Conservation (phyloP, 2,329 filamentous ascomycete species). For the Colletotrichum scovillei region DNA sequence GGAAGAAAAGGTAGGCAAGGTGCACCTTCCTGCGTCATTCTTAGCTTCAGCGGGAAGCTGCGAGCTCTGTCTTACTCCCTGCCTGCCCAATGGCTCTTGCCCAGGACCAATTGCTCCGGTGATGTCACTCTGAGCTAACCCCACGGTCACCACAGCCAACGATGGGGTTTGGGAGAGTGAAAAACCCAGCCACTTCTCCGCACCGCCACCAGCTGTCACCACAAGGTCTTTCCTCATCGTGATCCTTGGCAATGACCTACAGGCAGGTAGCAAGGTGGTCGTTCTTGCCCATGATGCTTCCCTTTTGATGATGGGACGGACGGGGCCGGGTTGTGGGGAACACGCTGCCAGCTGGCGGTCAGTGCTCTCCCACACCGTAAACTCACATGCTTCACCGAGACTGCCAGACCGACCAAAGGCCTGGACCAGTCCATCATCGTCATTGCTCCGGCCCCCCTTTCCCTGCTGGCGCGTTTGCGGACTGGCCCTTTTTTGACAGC, state of each 20-base stretch:
- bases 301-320: slow-evolving; percentile 12
- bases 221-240: neutral
- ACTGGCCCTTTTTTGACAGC: neutral
- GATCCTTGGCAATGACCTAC: slow-evolving; percentile 4
- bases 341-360: slow-evolving; percentile 9
- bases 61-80: neutral
- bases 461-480: neutral
- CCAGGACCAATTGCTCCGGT: slow-evolving; percentile 38
- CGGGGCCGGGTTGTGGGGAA: slow-evolving; percentile 18
- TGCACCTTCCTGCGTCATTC: neutral
- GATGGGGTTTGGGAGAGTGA: neutral
- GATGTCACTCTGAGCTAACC: slow-evolving; percentile 37
- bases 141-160: neutral
- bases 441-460: neutral
- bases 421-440: slow-evolving; percentile 28
- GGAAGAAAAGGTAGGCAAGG: too few relatives aligned
- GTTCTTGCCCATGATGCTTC: neutral
- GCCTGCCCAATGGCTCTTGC: neutral
- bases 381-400: slow-evolving; percentile 23
- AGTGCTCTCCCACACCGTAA: neutral
- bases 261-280: neutral
- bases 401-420: neutral
- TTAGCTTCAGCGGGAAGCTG: slow-evolving; percentile 8
- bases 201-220: slow-evolving; percentile 23
- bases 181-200: slow-evolving; percentile 17